These are phyloP conservation scores for Neofusicoccum ribis DNA, from an alignment of 2,329 filamentous ascomycete species.

Conservation along the genomic window DNA sequence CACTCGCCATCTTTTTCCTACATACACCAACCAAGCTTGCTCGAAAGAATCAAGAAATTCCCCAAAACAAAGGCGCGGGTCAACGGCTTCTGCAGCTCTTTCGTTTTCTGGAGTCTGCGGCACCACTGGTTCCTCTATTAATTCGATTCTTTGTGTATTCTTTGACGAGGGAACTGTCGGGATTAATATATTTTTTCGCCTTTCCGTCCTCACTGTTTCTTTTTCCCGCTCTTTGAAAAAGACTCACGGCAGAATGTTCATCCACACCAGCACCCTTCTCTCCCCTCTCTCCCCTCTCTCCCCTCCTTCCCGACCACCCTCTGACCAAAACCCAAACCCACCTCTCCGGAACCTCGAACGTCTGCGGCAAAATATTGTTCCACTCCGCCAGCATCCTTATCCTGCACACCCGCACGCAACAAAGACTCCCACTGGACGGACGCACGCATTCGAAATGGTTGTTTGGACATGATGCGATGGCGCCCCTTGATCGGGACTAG, in stretches of 20 bases:
- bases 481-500: neutral
- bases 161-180: too few species aligned
- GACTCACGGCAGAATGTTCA: conserved; percentile 5
- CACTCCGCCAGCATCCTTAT: neutral
- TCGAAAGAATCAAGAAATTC: neutral
- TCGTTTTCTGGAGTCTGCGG: neutral
- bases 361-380: neutral
- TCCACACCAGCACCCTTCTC: neutral
- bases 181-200: neutral
- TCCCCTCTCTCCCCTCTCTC: too few species aligned
- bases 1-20: neutral
- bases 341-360: neutral
- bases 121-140: neutral
- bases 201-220: neutral
- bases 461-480: too few species aligned
- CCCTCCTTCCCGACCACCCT: too few species aligned
- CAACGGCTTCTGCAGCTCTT: neutral
- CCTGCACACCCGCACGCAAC: too few species aligned
- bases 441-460: too few species aligned
- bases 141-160: too few species aligned
- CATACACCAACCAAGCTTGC: neutral
- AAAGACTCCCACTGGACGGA: too few species aligned
- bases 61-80: neutral
- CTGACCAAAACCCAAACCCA: too few species aligned
- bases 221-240: neutral